These are phyloP conservation scores for Boletus tomentosulus DNA, from an alignment of 768 basidiomycete species.

Conservation along the genomic window DNA sequence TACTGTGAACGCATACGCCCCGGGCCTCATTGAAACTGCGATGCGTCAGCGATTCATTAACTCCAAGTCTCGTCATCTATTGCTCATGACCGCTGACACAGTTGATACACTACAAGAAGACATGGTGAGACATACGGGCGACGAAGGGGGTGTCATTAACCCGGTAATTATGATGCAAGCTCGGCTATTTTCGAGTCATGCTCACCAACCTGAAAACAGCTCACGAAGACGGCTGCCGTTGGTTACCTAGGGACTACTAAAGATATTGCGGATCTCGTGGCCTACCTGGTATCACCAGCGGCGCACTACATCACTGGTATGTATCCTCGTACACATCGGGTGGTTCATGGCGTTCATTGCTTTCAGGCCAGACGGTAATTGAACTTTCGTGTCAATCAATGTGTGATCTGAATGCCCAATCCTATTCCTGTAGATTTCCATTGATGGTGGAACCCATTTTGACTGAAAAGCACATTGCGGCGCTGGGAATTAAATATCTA, in stretches of 20 bases:
- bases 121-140: slow-evolving; percentile 9
- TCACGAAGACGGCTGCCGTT: slow-evolving; percentile 9
- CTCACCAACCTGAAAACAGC: slow-evolving; percentile 9
- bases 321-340: not conserved
- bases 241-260: slow-evolving; percentile 23
- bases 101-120: slow-evolving; percentile 15
- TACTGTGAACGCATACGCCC: slow-evolving; percentile 35
- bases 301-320: slow-evolving; percentile 35
- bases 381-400: not conserved
- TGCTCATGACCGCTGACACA: slow-evolving; percentile 3
- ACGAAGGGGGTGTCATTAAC: slow-evolving; percentile 10
- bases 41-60: slow-evolving; percentile 23
- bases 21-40: slow-evolving; percentile 26
- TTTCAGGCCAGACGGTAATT: slow-evolving; percentile 26
- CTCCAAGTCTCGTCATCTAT: not conserved
- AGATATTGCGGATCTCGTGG: slow-evolving; percentile 37
- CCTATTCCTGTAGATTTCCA: slow-evolving; percentile 12
- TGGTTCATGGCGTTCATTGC: not conserved
- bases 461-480: slow-evolving; percentile 12
- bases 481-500: not conserved
- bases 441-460: slow-evolving; percentile 25
- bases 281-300: slow-evolving; percentile 33
- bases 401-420: not conserved
- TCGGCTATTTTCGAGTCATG: not conserved
- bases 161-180: slow-evolving; percentile 7